Base-by-base conservation (phyloP, 2,329 filamentous ascomycete genomes). In the Trichoderma harzianum region DNA sequence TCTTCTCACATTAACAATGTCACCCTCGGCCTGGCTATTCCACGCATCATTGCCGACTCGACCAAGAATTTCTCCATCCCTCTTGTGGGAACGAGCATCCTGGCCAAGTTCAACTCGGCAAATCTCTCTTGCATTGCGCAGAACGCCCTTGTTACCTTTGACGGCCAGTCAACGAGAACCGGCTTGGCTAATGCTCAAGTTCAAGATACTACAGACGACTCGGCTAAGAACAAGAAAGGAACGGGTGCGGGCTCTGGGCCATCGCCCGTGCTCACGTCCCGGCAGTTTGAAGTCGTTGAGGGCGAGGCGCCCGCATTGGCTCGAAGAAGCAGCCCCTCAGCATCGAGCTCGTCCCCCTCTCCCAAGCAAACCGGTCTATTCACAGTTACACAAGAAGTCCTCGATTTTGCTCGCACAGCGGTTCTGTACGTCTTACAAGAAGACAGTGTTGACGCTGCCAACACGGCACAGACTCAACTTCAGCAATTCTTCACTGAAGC, bases 101-200 rank as follows among this genome's bases (percentile, higher is more conserved):
- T 97, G 70, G 89, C 91, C 1, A 88, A 94, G 62, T 93, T 98
- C 80, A 95, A 92, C 77, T 83, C 86, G 7, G 88, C 88, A 36
- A 92, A 92, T 74, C 84, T 97, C 18, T 94, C 92, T 69, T 99
- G 96, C 80, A 89, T 89, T 10, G 89, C 91, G 0, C 92, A 98
- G 79, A 98, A 98, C 77, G 91, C 94, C 0, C 86, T 99, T 5
- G 91, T 98, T 18, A 94, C 93, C 0, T 97, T 98, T 80, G 88
- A 93, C 75, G 91, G 91, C 5, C 80, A 81, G 70, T 81, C 83
- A 2, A 78, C 81, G 5, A 81, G 84, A 34, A 74, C 78, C 16
- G 80, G 80, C 21, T 77, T 75, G 16, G 76, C 74, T 5, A 73
- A 78, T 18, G 73, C 78, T 7, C 76, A 78, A 51, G 78, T 78